Evolutionary conservation across 768 basidiomycete genomes (phyloP).

Genomic region (Suillus placidus): DNA sequence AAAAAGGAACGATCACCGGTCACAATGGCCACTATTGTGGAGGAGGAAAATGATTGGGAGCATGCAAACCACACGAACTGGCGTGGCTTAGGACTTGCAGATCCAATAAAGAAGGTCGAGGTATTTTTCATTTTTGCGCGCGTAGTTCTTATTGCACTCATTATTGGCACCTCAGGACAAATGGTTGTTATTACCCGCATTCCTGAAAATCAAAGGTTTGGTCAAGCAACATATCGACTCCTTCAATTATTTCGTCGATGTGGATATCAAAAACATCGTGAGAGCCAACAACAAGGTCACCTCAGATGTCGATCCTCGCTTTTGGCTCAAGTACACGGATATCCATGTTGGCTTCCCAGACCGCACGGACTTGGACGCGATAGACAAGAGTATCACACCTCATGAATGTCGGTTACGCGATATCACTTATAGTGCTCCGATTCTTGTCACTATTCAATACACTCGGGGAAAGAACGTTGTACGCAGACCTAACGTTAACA

Average conservation of each 20-base stretch:
- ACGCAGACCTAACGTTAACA: slow-evolving; percentile 76
- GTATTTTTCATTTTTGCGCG: slow-evolving; percentile 46
- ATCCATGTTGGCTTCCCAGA: slow-evolving; percentile 93
- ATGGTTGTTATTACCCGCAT: slow-evolving; percentile 96
- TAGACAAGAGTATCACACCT: slow-evolving; percentile 86
- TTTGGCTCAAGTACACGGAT: slow-evolving; percentile 96
- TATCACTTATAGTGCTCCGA: slow-evolving; percentile 90
- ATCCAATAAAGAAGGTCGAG: slow-evolving; percentile 90
- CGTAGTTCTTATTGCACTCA: slow-evolving; percentile 11
- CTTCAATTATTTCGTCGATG: slow-evolving; percentile 98
- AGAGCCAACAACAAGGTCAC: slow-evolving; percentile 92
- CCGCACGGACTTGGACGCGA: slow-evolving; percentile 78
- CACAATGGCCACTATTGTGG: slow-evolving; percentile 6
- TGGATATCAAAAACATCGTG: slow-evolving; percentile 96
- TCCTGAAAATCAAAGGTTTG: slow-evolving; percentile 95
- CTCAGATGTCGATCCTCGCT: slow-evolving; percentile 94
- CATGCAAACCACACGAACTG: slow-evolving; percentile 58
- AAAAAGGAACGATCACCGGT: background rate
- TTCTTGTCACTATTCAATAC: slow-evolving; percentile 93
- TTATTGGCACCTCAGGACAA: slow-evolving; percentile 69
- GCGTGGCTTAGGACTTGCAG: slow-evolving; percentile 80
- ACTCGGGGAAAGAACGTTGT: slow-evolving; percentile 91
- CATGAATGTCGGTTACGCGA: slow-evolving; percentile 97
- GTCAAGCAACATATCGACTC: slow-evolving; percentile 99
- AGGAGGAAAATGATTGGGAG: slow-evolving; percentile 59